Base-by-base conservation (phyloP, 352 stramenopile species). In the Pythium insidiosum region DNA sequence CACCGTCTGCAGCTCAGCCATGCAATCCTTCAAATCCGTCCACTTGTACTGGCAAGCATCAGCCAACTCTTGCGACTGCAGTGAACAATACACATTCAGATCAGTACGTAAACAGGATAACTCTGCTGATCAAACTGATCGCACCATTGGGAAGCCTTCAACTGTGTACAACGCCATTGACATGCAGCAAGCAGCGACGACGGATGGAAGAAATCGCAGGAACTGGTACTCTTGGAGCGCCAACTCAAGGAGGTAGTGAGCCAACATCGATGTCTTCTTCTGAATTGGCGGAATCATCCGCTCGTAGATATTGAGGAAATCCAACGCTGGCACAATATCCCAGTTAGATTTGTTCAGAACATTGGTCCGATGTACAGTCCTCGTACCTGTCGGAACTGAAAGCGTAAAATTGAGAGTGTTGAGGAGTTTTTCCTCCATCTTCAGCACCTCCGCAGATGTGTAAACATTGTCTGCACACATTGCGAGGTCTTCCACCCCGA, bases 401-500 rank as follows among this genome's bases (percentile, higher is more conserved):
- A 95, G 70, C 22, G 76, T 86, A 66, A 96, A 96, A 53, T 93
- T 87, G 43, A 96, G 81, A n/a, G 84, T 89, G 44, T 95, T 95
- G 38, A 96, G 60, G 53, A 96, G 53, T 54, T 94, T 82, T 62
- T 96, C 84, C 56, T 96, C 85, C 74, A 95, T 94, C 57, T 90
- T 82, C 49, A 96, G 56, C 42, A 96, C 85, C 52, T 96, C 78
- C 11, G 76, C 73, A 9, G 82, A 91, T 3, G 75, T 88, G 58
- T 95, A 95, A 7, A 95, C 84, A 42, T 94, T 94, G 58, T 95
- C 85, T 1, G 85, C 85, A 47, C 85, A 96, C 73, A 94, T 92
- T 4, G 85, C 83, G 15, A 96, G 63, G 44, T 96, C 85, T 50
- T 95, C 83, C 23, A 96, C 84, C 10, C 84, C 84, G 48, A 96